phyloP scores from a whole-genome alignment of 2,329 filamentous ascomycete species.

The Immersiporthe knoxdaviesiana region DNA sequence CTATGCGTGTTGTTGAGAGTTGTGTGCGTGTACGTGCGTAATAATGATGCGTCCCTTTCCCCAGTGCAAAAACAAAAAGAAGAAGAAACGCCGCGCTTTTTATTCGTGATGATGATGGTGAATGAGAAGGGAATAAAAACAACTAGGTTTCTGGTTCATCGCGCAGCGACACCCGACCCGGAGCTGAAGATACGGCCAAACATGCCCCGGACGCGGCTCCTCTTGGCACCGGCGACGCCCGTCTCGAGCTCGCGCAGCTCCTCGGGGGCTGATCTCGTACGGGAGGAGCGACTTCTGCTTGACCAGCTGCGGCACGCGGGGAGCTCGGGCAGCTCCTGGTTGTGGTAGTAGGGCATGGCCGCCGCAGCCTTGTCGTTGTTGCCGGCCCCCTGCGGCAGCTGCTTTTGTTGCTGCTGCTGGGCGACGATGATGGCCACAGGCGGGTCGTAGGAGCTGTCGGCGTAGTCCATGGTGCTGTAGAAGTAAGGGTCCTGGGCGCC shows the following conservation, averaged over 20 bases:
- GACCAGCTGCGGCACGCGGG: conserved; percentile 23
- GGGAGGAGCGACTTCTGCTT: conserved; percentile 46
- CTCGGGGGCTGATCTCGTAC: conserved; percentile 59
- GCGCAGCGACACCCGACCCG: conserved; percentile 43
- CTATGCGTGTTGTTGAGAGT: neutral
- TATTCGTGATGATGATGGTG: neutral
- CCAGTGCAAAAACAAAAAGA: neutral
- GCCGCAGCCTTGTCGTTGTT: conserved; percentile 29
- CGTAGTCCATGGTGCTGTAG: conserved; percentile 36
- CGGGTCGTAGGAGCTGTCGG: conserved; percentile 50
- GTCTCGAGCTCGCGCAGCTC: conserved; percentile 56
- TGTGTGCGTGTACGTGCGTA: neutral
- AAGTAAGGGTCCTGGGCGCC: conserved; percentile 50
- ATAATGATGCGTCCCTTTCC: neutral
- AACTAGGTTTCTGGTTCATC: conserved; percentile 34
- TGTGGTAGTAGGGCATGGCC: conserved; percentile 33
- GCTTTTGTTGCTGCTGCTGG: conserved; percentile 43
- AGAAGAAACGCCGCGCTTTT: conserved; percentile 3
- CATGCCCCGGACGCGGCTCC: conserved; percentile 49
- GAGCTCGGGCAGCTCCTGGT: conserved; percentile 34
- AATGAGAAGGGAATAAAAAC: neutral
- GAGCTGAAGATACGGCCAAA: conserved; percentile 56
- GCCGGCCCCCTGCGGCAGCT: conserved; percentile 26
- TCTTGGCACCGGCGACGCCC: conserved; percentile 50
- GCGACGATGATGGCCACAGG: conserved; percentile 51